Evolutionary conservation across 2,329 filamentous ascomycete species (phyloP).

Genomic region (Colletotrichum trifolii): DNA sequence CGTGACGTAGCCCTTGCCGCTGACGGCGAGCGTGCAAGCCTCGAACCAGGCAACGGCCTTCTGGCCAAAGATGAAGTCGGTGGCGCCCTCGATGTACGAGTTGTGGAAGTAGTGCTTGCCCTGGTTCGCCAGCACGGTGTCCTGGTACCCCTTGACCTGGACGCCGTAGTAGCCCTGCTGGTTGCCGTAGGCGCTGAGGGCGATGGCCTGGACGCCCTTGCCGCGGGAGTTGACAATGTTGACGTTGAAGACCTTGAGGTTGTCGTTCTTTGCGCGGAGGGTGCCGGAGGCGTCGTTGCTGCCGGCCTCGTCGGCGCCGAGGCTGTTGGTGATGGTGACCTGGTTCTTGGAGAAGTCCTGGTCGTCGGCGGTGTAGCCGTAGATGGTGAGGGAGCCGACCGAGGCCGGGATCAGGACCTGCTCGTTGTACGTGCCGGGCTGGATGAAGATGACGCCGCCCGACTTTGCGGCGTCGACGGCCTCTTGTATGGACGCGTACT

Average conservation of each 20-base stretch:
- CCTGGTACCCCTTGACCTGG: constrained; percentile 64
- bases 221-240: constrained; percentile 63
- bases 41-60: constrained; percentile 65
- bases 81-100: constrained; percentile 65
- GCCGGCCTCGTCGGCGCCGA: constrained; percentile 51
- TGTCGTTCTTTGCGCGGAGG: constrained; percentile 47
- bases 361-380: constrained; percentile 51
- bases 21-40: constrained; percentile 57
- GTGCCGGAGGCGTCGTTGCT: constrained; percentile 57
- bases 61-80: constrained; percentile 71
- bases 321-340: constrained; percentile 56
- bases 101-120: constrained; percentile 65
- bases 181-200: constrained; percentile 57
- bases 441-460: constrained; percentile 50
- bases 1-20: constrained; percentile 55
- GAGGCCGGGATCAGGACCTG: constrained; percentile 57
- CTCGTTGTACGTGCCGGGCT: constrained; percentile 51
- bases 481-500: constrained; percentile 51
- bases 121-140: constrained; percentile 61
- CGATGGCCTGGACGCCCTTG: constrained; percentile 62
- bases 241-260: constrained; percentile 67
- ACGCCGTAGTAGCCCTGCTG: constrained; percentile 61
- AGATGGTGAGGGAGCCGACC: constrained; percentile 73
- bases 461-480: constrained; percentile 69
- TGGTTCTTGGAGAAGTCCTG: constrained; percentile 58